Evolutionary conservation across 306 rosid species (phyloP).

Genomic region (Cyamopsis tetragonoloba): DNA sequence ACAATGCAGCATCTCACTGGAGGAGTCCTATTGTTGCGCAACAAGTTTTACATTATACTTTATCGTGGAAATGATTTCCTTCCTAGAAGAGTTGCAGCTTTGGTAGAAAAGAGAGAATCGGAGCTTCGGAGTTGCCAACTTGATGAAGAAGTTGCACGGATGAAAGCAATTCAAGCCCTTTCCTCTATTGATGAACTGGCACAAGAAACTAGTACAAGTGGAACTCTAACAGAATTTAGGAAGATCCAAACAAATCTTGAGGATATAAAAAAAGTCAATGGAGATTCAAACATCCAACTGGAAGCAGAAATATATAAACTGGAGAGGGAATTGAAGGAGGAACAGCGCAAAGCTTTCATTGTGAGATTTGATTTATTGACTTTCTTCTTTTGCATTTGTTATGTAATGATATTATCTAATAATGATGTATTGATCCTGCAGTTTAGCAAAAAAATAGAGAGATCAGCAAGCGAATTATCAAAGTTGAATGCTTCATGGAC

Average conservation of each 20-base stretch:
- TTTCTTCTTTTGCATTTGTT: conserved; percentile 21
- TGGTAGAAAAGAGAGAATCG: conserved; percentile 57
- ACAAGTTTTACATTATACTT: conserved; percentile 65
- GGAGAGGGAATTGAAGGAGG: conserved; percentile 47
- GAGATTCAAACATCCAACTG: conserved; percentile 40
- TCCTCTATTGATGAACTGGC: conserved; percentile 35
- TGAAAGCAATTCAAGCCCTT: conserved; percentile 45
- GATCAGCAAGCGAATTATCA: conserved; percentile 46
- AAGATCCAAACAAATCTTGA: conserved; percentile 39
- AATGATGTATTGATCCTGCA: conserved; percentile 31
- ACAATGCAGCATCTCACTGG: conserved; percentile 72
- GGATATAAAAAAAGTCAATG: conserved; percentile 17
- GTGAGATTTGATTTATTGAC: conserved; percentile 44
- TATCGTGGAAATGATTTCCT: conserved; percentile 88
- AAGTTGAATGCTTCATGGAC: conserved; percentile 58
- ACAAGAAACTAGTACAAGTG: conserved; percentile 41
- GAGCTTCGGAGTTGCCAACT: conserved; percentile 57
- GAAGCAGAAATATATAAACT: conserved; percentile 61
- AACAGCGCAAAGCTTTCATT: conserved; percentile 50
- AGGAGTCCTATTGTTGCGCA: conserved; percentile 73
- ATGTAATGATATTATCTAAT: background rate
- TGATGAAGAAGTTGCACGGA: conserved; percentile 64
- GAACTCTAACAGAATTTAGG: conserved; percentile 66
- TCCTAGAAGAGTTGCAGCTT: conserved; percentile 49
- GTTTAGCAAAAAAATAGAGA: conserved; percentile 69